Base-by-base conservation (phyloP, 2,329 filamentous ascomycete genomes). In the Epichloe elymi region DNA sequence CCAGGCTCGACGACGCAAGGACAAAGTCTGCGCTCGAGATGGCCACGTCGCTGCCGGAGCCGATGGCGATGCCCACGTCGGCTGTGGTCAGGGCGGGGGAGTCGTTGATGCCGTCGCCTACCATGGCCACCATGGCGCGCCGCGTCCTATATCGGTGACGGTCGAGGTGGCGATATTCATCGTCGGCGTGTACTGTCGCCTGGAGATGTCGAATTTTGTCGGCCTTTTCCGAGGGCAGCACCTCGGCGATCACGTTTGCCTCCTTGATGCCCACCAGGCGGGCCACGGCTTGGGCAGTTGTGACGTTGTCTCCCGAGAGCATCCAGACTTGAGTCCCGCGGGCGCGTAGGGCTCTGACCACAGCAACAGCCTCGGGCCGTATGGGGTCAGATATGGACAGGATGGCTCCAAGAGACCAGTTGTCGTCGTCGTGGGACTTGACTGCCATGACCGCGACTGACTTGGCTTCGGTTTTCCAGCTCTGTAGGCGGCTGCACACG, bases 91-190 rank as follows among this genome's bases (percentile, higher is more conserved):
- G 78, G 6, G 88, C 88, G 0, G 88, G 88, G 0, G 86, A 83
- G 69, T 95, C 88, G 66, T 95, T 95, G 69, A 93, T 88, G 58
- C 88, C 88, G 63, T 94, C 88, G 51, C 88, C 88, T 5, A 93
- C 83, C 80, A 95, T 94, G 58, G 86, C 88, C 5, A 95, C 78
- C 48, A 68, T 73, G 8, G 74, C 73, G 4, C 76, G 72, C 6
- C 65, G 65, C 1, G 58, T 58, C 7, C 61, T 57, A 38, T 65
- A 60, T 14, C 55, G 56, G 50, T 51, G 43, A 23, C 48, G 49
- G 17, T 48, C 50, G 5, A 58, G 57, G 17, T 46, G 51, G 11
- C 17, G 43, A 23, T 11, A 6, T 2, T 52, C 51, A 56, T 67
- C n/a, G 46, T 52, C 52, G 57, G 68, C 65, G 53, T 72, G 70